phyloP scores from a whole-genome alignment of 805 yeast genomes.

The Cyberlindnera amylophila region DNA sequence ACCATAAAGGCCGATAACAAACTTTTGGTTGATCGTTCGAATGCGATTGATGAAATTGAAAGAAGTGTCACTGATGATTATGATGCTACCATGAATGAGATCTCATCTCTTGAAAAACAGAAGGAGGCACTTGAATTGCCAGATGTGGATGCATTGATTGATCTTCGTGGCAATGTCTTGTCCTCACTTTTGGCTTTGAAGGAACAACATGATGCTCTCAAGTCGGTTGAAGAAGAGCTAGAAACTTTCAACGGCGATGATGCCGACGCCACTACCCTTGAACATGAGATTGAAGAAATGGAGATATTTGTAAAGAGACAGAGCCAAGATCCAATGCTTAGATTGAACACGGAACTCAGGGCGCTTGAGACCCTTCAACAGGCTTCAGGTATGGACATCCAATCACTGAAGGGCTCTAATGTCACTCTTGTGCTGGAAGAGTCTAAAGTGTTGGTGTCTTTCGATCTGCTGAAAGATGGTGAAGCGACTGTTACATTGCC shows the following conservation, averaged over 20 bases:
- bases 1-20: slow-evolving; percentile 13
- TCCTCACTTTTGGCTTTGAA: not conserved
- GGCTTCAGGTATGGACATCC: slow-evolving; percentile 15
- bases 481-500: slow-evolving; percentile 9
- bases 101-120: slow-evolving; percentile 4
- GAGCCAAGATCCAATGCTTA: slow-evolving; percentile 20
- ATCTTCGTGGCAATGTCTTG: not conserved
- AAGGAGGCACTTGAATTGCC: not conserved
- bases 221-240: slow-evolving; percentile 9
- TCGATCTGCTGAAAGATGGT: slow-evolving; percentile 10
- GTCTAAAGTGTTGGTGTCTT: slow-evolving; percentile 8
- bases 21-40: not conserved
- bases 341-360: slow-evolving; percentile 11
- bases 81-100: slow-evolving; percentile 6
- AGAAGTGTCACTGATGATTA: slow-evolving; percentile 1
- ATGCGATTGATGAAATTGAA: slow-evolving; percentile 9
- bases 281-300: slow-evolving; percentile 17
- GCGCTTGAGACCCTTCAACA: slow-evolving; percentile 14
- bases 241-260: slow-evolving; percentile 7
- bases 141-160: not conserved
- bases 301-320: slow-evolving; percentile 15
- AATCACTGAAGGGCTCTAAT: slow-evolving; percentile 9
- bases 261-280: slow-evolving; percentile 18
- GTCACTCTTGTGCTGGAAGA: slow-evolving; percentile 8
- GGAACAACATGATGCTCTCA: not conserved